Conservation (phyloP, 2,329 filamentous ascomycete genomes). For the Phyllosticta capitalensis region DNA sequence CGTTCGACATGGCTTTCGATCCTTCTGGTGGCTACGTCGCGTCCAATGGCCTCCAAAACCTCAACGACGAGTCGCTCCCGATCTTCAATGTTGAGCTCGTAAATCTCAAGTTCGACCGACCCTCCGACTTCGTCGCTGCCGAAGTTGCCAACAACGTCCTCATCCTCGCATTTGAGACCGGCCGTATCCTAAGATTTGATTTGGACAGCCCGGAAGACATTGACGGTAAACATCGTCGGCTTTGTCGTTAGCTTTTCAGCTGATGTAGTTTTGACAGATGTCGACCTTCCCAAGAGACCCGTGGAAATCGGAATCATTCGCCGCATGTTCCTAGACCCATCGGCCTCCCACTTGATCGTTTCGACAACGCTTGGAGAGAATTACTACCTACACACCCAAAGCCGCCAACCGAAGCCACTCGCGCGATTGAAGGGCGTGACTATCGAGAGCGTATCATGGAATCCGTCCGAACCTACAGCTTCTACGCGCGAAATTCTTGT, state of each 20-base stretch:
- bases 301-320: conserved; percentile 87
- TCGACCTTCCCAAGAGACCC: conserved; percentile 89
- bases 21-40: conserved; percentile 62
- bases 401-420: conserved; percentile 73
- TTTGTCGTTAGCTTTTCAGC: background rate
- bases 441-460: conserved; percentile 91
- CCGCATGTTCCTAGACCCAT: conserved; percentile 95
- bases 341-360: conserved; percentile 86
- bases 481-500: conserved; percentile 91
- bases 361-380: conserved; percentile 89
- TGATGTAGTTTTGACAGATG: conserved; percentile 49
- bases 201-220: conserved; percentile 90
- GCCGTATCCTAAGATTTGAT: conserved; percentile 87
- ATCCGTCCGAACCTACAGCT: conserved; percentile 81
- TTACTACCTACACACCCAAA: conserved; percentile 95
- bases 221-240: conserved; percentile 42
- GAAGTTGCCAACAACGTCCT: conserved; percentile 97
- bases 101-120: conserved; percentile 86
- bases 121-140: conserved; percentile 90
- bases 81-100: conserved; percentile 94
- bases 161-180: conserved; percentile 82
- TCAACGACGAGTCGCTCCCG: conserved; percentile 56
- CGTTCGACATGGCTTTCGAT: conserved; percentile 55
- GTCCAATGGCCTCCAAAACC: conserved; percentile 51
- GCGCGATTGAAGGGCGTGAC: conserved; percentile 74